Conservation (phyloP, 2,329 filamentous ascomycete genomes). For the Sporothrix phasma region DNA sequence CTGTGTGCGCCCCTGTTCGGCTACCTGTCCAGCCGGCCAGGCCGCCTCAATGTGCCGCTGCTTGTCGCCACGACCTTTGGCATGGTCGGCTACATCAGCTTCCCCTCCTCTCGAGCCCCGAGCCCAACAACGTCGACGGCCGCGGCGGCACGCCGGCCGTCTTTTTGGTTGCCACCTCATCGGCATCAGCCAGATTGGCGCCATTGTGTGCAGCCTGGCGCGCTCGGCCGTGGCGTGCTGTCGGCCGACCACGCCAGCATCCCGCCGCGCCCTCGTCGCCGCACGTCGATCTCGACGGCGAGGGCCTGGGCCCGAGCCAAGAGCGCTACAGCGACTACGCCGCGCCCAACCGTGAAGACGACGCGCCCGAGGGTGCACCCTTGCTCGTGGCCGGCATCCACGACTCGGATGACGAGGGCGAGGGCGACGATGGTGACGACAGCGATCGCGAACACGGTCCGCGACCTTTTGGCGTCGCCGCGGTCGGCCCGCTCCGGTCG, state of each 20-base stretch:
- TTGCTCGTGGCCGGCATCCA: slow-evolving; percentile 27
- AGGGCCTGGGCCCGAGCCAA: slow-evolving; percentile 3
- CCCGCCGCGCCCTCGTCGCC: slow-evolving; percentile 10
- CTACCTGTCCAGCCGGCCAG: slow-evolving; percentile 56
- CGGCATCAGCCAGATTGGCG: slow-evolving; percentile 88
- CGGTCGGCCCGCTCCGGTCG: slow-evolving; percentile 12
- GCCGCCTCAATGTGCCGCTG: slow-evolving; percentile 57
- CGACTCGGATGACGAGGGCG: neutral
- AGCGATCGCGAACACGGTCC: slow-evolving; percentile 4
- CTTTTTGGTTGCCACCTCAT: slow-evolving; percentile 71
- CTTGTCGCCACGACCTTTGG: slow-evolving; percentile 62
- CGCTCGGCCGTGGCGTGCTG: slow-evolving; percentile 72
- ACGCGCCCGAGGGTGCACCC: slow-evolving; percentile 31
- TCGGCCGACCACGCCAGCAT: slow-evolving; percentile 30
- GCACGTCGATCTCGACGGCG: slow-evolving; percentile 10
- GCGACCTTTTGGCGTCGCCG: slow-evolving; percentile 5
- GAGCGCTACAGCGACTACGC: slow-evolving; percentile 15
- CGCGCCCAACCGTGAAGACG: slow-evolving; percentile 2
- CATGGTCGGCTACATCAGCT: slow-evolving; percentile 64
- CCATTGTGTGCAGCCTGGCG: slow-evolving; percentile 90
- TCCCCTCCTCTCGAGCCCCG: slow-evolving; percentile 72
- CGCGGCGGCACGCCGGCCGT: slow-evolving; percentile 58
- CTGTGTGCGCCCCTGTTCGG: slow-evolving; percentile 81
- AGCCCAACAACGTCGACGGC: slow-evolving; percentile 54
- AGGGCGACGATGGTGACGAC: neutral